A percentile compares a stretch with the other conserved stretches of the same genome.
These are phyloP conservation scores for Paramecium pentaurelia DNA, from an alignment of 73 alveolate genomes.

Conservation along the genomic window DNA sequence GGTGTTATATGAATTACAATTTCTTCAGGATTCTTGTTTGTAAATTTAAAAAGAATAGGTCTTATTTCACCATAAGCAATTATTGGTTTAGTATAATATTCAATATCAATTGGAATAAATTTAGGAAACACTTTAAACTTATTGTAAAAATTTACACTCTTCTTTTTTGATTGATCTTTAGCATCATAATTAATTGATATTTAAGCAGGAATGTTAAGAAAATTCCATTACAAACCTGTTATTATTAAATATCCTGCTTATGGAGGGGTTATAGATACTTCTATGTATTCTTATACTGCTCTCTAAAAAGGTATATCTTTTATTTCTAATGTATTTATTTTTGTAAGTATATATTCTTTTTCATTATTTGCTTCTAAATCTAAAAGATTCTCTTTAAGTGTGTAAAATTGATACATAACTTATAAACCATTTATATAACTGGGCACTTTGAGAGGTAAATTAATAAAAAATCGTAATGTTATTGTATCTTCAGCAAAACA, in stretches of 20 bases:
- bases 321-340: neutral
- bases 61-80: slow-evolving; percentile 43
- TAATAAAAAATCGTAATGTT: neutral
- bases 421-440: neutral
- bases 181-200: neutral
- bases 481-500: neutral
- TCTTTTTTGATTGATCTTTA: neutral
- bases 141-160: slow-evolving; percentile 41
- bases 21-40: neutral
- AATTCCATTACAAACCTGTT: slow-evolving; percentile 8
- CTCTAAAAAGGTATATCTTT: neutral
- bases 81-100: neutral
- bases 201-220: neutral
- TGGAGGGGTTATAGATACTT: neutral
- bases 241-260: neutral
- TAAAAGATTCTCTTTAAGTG: neutral
- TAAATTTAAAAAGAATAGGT: slow-evolving; percentile 4
- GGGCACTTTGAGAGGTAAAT: slow-evolving; percentile 14
- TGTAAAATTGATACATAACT: slow-evolving; percentile 3
- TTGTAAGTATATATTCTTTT: neutral
- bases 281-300: slow-evolving; percentile 19
- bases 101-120: neutral
- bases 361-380: neutral
- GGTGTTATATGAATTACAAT: neutral
- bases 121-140: slow-evolving; percentile 27